Base-by-base conservation (phyloP, 352 stramenopile genomes). In the Globisporangium sylvaticum region DNA sequence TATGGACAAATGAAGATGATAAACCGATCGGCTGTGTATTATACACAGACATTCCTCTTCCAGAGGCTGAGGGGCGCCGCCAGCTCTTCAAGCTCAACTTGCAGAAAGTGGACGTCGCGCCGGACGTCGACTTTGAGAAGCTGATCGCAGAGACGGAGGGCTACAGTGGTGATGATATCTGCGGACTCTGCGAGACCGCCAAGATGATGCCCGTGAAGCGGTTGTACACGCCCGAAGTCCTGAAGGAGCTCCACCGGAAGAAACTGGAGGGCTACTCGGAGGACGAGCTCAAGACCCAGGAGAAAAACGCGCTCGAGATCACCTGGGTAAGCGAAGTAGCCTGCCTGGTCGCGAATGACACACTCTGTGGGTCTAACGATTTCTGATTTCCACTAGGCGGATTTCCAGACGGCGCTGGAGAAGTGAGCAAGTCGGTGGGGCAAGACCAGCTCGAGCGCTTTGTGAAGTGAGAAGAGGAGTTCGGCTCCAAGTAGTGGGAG, bases 371-470 rank as follows among this genome's bases (percentile, higher is more conserved):
- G 2, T 34, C 24, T 58, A 34, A 44, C 18, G 20, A 12, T 46
- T n/a, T 55, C 63, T 37, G 9, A 24, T 25, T 18, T 15, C 8
- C 18, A 48, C 22, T 42, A 84, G 77, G 52, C 71, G 55, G 79
- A 88, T 29, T 94, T 95, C 72, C 67, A 89, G 48, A 84, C 67
- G 25, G 87, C 87, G 12, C 71, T 92, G 2, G 74, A 76, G 59
- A 95, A 95, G 87, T 95, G 32, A 92, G 77, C 58, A 93, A 93
- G 79, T 95, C 87, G 2, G 87, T 95, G 5, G 81, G 85, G 0
- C 79, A 78, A 52, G 81, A 94, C 37, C 84, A 95, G 66, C 74
- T 95, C 37, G 78, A 86, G 62, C 80, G 83, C 3, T 95, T 94
- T 29, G 68, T 79, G 46, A 79, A 89, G 64, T 95, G 85, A 84